Percentiles rank a stretch among this genome's conserved stretches.
phyloP scores from a whole-genome alignment of 1,139 yeast species.

The Yamadazyma oceani region DNA sequence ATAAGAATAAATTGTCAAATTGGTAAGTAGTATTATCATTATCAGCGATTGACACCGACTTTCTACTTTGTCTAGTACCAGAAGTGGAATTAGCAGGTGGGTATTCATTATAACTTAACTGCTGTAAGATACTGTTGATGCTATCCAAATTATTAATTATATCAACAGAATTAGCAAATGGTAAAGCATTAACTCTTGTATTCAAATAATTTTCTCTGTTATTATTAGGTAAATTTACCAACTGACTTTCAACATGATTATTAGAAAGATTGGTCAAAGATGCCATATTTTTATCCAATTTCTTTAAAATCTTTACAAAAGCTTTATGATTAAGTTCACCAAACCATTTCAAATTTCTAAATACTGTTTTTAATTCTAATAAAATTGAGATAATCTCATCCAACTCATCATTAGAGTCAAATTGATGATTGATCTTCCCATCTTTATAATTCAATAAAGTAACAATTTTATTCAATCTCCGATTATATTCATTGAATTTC shows the following conservation, averaged over 20 bases:
- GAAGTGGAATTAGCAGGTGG: constrained; percentile 8
- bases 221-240: constrained; percentile 46
- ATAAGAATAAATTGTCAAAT: constrained; percentile 31
- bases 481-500: constrained; percentile 70
- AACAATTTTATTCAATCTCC: constrained; percentile 57
- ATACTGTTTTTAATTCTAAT: constrained; percentile 73
- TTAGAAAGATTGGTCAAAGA: constrained; percentile 22
- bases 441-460: constrained; percentile 30
- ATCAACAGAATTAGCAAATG: constrained; percentile 73
- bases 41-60: constrained; percentile 1
- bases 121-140: constrained; percentile 55
- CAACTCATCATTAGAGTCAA: constrained; percentile 58
- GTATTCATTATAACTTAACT: constrained; percentile 27
- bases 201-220: constrained; percentile 67
- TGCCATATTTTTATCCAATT: constrained; percentile 76
- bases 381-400: constrained; percentile 78
- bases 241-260: constrained; percentile 13
- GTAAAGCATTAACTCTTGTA: constrained; percentile 70
- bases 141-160: constrained; percentile 52
- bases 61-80: constrained; percentile 4
- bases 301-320: constrained; percentile 83
- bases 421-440: constrained; percentile 28
- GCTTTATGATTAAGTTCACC: constrained; percentile 93
- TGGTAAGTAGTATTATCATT: constrained; percentile 17
- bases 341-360: constrained; percentile 87